Evolutionary conservation across 2,329 filamentous ascomycete genomes (phyloP), one percentile per base, ranked within the genome.

Genomic region (Colletotrichum salicis): DNA sequence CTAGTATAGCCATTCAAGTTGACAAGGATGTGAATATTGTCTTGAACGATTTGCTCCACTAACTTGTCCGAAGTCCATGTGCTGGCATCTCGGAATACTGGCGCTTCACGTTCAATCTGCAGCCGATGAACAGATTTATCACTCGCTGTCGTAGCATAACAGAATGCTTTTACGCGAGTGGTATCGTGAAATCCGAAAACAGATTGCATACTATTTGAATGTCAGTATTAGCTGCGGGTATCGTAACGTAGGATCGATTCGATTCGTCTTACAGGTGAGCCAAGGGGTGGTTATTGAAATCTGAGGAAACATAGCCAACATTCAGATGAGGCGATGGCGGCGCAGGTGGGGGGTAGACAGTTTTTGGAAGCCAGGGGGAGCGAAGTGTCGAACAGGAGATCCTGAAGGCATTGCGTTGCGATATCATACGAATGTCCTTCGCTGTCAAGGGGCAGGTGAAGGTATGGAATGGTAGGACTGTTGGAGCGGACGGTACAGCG

Each of bases 1-100:
- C 96, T 89, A 0, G 96, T 99, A 80, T 99, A 99, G 12, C 96
- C 96, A 77, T 99, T 99, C n/a, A 99, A 87, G 75, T 99, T 99
- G 77, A 99, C 91, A 24, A 99, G 87, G 54, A 99, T 96, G 79
- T 99, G 96, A 62, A 99, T 96, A 7, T 92, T 91, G 79, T 99
- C 96, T 56, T 89, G 84, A 51, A 96, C 89, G 73, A 99, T 97
- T 80, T 97, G 95, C 54, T 93, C 88, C 12, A 98, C 92, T 1
- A 99, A 86, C 71, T 89, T 91, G 78, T 98, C 95, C 2, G 95
- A 89, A 5, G 94, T 85, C 96, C 96, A 99, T 58, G 83, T 89
- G 77, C 93, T 97, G 4, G 93, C 94, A 80, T 99, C 96, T 58
- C 92, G 88, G 80, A 99, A 99, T 1, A 96, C 90, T 0, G 96